Percentiles rank a stretch among this genome's conserved stretches.
These are phyloP conservation scores for Suhomyces kilbournensis DNA, from an alignment of 805 yeast genomes.

Conservation along the genomic window DNA sequence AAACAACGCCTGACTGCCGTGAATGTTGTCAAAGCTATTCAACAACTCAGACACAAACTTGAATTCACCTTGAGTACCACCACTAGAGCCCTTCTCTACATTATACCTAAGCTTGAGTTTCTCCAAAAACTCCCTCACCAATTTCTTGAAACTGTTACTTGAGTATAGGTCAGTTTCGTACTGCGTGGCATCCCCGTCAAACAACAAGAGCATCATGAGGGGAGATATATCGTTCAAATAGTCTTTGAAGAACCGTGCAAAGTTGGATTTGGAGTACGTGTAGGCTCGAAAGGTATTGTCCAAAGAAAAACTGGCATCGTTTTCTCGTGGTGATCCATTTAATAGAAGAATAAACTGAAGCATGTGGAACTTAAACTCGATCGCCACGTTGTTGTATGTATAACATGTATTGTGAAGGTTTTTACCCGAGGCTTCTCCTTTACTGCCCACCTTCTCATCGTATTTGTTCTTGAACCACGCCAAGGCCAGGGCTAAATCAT, in stretches of 20 bases:
- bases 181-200: constrained; percentile 3
- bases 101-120: constrained; percentile 25
- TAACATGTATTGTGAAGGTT: neutral
- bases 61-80: constrained; percentile 17
- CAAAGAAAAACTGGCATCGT: constrained; percentile 10
- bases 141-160: constrained; percentile 15
- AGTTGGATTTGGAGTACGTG: constrained; percentile 36
- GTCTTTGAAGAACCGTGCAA: constrained; percentile 29
- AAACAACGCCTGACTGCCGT: constrained; percentile 28
- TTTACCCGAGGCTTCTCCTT: neutral
- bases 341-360: constrained; percentile 35
- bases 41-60: constrained; percentile 32
- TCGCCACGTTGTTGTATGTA: constrained; percentile 13
- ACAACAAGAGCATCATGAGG: constrained; percentile 29
- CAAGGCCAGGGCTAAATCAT: constrained; percentile 31
- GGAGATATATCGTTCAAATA: constrained; percentile 35
- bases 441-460: constrained; percentile 10
- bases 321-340: constrained; percentile 12
- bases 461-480: constrained; percentile 30
- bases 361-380: constrained; percentile 42
- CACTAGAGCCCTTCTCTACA: constrained; percentile 13
- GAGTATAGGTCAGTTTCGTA: constrained; percentile 8
- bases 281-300: constrained; percentile 33
- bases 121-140: constrained; percentile 20
- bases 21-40: constrained; percentile 27